Evolutionary conservation across 2,329 filamentous ascomycete species (phyloP).

Genomic region (Atkinsonella texensis): DNA sequence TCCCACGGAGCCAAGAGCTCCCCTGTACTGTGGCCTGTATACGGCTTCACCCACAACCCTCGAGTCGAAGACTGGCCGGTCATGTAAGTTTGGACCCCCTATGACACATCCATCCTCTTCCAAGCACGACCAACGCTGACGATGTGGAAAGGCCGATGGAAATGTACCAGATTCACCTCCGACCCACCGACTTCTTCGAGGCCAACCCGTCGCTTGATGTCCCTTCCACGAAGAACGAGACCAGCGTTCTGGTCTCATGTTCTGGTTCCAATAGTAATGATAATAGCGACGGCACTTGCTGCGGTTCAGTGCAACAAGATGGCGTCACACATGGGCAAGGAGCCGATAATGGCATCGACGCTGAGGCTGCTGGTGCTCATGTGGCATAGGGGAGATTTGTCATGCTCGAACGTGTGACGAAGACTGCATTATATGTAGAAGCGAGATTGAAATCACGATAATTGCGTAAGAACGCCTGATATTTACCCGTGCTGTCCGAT

Average conservation of each 20-base stretch:
- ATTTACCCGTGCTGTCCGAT: no score
- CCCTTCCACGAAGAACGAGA: constrained; percentile 23
- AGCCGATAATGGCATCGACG: constrained; percentile 7
- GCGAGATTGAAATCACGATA: not conserved
- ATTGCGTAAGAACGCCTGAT: not conserved
- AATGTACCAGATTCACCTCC: constrained; percentile 30
- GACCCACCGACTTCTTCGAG: constrained; percentile 33
- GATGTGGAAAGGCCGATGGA: constrained; percentile 30
- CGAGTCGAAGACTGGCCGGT: constrained; percentile 38
- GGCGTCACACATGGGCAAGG: constrained; percentile 22
- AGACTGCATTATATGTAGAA: not conserved
- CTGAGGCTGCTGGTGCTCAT: constrained; percentile 11
- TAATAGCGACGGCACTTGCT: constrained; percentile 3
- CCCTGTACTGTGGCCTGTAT: constrained; percentile 34
- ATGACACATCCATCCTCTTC: not conserved
- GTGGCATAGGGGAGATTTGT: constrained; percentile 1
- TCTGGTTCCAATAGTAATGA: constrained; percentile 13
- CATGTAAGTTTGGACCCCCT: constrained; percentile 26
- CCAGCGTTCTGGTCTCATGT: constrained; percentile 29
- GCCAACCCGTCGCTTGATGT: constrained; percentile 35
- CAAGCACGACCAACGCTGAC: not conserved
- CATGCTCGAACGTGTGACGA: not conserved
- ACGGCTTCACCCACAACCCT: constrained; percentile 36
- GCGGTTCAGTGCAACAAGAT: constrained; percentile 17
- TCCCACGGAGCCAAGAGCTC: constrained; percentile 13